Evolutionary conservation across 805 yeast species (phyloP), one percentile per base, ranked within the genome.

Genomic region (Scheffersomyces lignosus): DNA sequence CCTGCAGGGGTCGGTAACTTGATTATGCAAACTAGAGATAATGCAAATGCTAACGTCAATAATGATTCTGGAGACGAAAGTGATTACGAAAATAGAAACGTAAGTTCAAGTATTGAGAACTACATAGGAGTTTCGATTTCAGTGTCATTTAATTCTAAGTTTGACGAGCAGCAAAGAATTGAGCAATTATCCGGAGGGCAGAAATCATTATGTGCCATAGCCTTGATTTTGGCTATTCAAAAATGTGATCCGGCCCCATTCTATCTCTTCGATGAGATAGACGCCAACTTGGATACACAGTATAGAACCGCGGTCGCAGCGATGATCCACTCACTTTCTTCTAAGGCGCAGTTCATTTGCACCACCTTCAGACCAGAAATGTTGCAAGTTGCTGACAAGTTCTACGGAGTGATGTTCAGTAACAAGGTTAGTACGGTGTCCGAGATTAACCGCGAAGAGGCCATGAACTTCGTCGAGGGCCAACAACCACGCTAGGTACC

Each of bases 151-250:
- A 91, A 88, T 56, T 83, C 95, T 7, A 82, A 82, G 53, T 72
- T 75, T 18, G 85, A 90, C 54, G 96, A 89, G 48, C 96, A 87
- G 57, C 85, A 83, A 43, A 73, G 86, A 43, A 83, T 91, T 38
- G 96, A 88, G 56, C 97, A 90, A 56, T 70, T 93, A 13, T 87
- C 96, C 1, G 99, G 99, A 27, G 99, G 99, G 8, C 99, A 93
- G 55, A 91, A 91, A 58, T 86, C 97, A 0, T 68, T 93, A n/a
- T 90, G 98, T 69, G 98, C 99, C 1, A 80, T 93, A 48, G 90
- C 98, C 0, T 73, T 93, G 34, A 90, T 93, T 47, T 72, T 93
- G 40, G 97, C 99, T 3, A 87, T 91, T 41, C 99, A 93, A 65
- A 80, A 77, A 54, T 87, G 95, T 46, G 98, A 93, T 49, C 98